Evolutionary conservation across 2,329 filamentous ascomycete species (phyloP).

Genomic region (Sporothrix schenckii): DNA sequence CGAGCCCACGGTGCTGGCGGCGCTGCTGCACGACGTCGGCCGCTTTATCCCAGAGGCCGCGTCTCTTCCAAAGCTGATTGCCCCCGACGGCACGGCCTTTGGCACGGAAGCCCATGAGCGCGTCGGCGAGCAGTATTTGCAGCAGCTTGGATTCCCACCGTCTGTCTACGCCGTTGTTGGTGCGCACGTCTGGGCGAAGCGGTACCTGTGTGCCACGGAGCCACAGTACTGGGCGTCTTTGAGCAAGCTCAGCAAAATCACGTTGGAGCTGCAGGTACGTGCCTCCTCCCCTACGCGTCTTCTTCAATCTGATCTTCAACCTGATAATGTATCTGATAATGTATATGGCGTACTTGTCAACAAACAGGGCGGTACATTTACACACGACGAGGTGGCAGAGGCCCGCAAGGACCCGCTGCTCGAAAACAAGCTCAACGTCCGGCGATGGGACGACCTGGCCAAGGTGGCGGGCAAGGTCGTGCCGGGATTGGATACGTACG

Average conservation of each 20-base stretch:
- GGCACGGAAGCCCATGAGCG: slow-evolving; percentile 23
- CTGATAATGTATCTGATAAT: too few species aligned
- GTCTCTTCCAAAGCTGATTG: slow-evolving; percentile 15
- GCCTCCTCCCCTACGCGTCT: background rate
- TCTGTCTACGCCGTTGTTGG: slow-evolving; percentile 15
- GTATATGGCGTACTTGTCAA: background rate
- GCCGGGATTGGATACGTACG: slow-evolving; percentile 24
- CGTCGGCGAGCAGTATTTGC: slow-evolving; percentile 26
- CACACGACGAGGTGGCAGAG: background rate
- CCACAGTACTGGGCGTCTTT: slow-evolving; percentile 18
- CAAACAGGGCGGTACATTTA: background rate
- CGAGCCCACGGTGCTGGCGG: slow-evolving; percentile 23
- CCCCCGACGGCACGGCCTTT: slow-evolving; percentile 17
- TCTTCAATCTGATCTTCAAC: too few species aligned
- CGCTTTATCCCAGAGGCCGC: slow-evolving; percentile 23
- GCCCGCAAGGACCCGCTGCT: slow-evolving; percentile 8
- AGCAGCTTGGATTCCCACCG: slow-evolving; percentile 10
- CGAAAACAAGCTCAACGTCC: slow-evolving; percentile 15
- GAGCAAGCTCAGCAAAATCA: slow-evolving; percentile 25
- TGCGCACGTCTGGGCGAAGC: slow-evolving; percentile 30
- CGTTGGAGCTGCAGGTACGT: slow-evolving; percentile 25
- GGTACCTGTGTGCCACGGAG: slow-evolving; percentile 29
- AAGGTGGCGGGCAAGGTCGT: slow-evolving; percentile 24
- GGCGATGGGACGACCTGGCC: slow-evolving; percentile 30
- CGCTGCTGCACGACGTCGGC: slow-evolving; percentile 30